These are phyloP conservation scores for Chlamydomonas reinhardtii DNA, from an alignment of 163 green algal genomes.

Conservation along the genomic window DNA sequence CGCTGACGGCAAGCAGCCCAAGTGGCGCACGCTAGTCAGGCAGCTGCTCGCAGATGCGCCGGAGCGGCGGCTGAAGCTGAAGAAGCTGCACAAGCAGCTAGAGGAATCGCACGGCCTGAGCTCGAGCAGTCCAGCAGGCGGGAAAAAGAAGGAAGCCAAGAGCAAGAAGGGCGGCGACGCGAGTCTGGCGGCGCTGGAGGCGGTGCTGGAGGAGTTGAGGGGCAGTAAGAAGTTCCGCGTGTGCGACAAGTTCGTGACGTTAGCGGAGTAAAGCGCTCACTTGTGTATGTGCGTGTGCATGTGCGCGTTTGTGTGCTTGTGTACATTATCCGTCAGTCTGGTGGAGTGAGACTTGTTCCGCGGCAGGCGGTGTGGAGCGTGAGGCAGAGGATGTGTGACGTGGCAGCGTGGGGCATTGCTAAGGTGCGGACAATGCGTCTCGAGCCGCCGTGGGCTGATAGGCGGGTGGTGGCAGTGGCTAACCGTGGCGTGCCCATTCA, in stretches of 20 bases:
- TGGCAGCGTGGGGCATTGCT: no score
- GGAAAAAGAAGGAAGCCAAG: background rate
- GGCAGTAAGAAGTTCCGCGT: slow-evolving; percentile 39
- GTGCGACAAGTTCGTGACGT: slow-evolving; percentile 43
- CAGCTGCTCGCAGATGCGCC: slow-evolving; percentile 58
- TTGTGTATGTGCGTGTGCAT: no score
- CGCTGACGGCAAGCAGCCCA: background rate
- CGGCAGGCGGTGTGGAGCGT: no score
- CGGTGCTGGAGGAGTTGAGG: slow-evolving; percentile 27
- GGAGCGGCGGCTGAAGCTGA: slow-evolving; percentile 54
- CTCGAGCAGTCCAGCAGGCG: background rate
- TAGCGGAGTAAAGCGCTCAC: background rate
- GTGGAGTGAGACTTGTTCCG: no score
- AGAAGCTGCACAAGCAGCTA: slow-evolving; percentile 55
- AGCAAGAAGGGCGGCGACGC: background rate
- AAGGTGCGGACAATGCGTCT: no score
- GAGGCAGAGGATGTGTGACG: no score
- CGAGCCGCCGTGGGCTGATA: no score
- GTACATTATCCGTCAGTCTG: no score
- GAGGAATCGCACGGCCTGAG: slow-evolving; percentile 35
- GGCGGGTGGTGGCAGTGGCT: no score
- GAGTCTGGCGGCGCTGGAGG: background rate
- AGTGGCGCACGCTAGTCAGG: slow-evolving; percentile 58
- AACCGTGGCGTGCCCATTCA: no score
- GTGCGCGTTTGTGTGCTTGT: no score